phyloP scores from a whole-genome alignment of 768 basidiomycete genomes.

The Rhodotorula diobovata region DNA sequence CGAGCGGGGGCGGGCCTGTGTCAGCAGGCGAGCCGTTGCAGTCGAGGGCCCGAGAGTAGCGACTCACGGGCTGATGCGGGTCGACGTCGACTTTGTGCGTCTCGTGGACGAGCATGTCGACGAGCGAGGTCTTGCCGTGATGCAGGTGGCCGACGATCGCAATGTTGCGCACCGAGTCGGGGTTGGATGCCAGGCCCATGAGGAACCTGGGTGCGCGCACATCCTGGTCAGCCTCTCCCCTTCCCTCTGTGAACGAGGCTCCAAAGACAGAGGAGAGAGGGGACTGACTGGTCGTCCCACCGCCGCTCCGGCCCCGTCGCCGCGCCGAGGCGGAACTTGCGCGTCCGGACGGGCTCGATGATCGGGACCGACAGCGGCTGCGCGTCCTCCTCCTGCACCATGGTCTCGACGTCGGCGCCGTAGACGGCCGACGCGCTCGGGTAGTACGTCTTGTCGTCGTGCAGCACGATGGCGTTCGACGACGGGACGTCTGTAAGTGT shows the following conservation, averaged over 20 bases:
- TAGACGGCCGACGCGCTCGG: conserved; percentile 87
- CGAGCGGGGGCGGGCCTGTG: too few relatives aligned
- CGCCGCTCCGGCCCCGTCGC: conserved; percentile 78
- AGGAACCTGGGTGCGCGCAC: conserved; percentile 61
- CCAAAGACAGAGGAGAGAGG: background rate
- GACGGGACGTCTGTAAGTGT: conserved; percentile 57
- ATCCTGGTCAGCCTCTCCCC: background rate
- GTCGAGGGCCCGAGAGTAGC: conserved; percentile 11
- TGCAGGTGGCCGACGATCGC: conserved; percentile 94
- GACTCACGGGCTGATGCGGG: conserved; percentile 74
- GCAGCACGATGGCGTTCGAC: conserved; percentile 67
- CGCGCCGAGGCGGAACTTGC: conserved; percentile 91
- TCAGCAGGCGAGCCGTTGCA: background rate
- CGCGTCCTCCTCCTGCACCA: conserved; percentile 97
- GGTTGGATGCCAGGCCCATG: conserved; percentile 82
- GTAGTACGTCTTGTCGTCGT: conserved; percentile 98
- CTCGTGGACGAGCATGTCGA: conserved; percentile 97
- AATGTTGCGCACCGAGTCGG: conserved; percentile 92
- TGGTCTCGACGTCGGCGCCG: conserved; percentile 85
- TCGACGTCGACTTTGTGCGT: conserved; percentile 95
- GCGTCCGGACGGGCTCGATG: conserved; percentile 86
- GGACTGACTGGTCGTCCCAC: conserved; percentile 86
- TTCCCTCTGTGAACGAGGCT: background rate
- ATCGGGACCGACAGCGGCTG: conserved; percentile 94
- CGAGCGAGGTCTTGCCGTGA: conserved; percentile 91